Conservation (phyloP, 495 filamentous ascomycete genomes). For the Neurospora tetraspora region DNA sequence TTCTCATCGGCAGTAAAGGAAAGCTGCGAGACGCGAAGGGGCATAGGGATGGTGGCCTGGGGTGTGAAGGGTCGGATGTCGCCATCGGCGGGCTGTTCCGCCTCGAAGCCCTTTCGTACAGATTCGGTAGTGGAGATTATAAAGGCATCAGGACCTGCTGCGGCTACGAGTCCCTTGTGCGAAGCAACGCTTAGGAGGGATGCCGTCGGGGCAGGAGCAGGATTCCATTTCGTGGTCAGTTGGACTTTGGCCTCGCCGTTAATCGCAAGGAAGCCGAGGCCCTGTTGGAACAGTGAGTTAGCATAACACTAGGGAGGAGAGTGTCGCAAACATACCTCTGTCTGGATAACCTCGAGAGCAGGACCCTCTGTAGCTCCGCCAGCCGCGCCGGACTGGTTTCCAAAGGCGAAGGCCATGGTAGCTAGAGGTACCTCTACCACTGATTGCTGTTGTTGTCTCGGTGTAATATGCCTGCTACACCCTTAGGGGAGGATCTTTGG, state of each 20-base stretch:
- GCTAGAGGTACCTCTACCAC: neutral
- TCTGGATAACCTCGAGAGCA: slow-evolving; percentile 50
- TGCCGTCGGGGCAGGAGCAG: slow-evolving; percentile 65
- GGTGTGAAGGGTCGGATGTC: slow-evolving; percentile 65
- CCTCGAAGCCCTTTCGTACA: slow-evolving; percentile 64
- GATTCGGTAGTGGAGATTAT: slow-evolving; percentile 67
- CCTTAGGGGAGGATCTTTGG: neutral
- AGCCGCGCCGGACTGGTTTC: slow-evolving; percentile 24
- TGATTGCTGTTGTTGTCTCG: neutral
- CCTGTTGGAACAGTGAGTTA: slow-evolving; percentile 34
- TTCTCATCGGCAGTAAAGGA: slow-evolving; percentile 80
- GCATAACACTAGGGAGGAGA: neutral
- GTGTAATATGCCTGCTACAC: neutral
- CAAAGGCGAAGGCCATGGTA: slow-evolving; percentile 61
- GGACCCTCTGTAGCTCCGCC: slow-evolving; percentile 39
- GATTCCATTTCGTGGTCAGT: slow-evolving; percentile 71
- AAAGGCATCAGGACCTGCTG: slow-evolving; percentile 72
- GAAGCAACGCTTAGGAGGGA: slow-evolving; percentile 82
- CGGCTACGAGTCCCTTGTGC: slow-evolving; percentile 72
- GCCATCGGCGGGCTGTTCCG: slow-evolving; percentile 44
- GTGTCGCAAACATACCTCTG: slow-evolving; percentile 20
- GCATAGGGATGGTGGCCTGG: slow-evolving; percentile 59
- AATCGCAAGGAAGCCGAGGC: slow-evolving; percentile 72
- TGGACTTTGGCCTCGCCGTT: slow-evolving; percentile 73
- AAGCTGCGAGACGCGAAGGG: slow-evolving; percentile 73